Evolutionary conservation across 2,329 filamentous ascomycete species (phyloP), one percentile per base, ranked within the genome.

Genomic region (Chrysoporthe deuterocubensis): DNA sequence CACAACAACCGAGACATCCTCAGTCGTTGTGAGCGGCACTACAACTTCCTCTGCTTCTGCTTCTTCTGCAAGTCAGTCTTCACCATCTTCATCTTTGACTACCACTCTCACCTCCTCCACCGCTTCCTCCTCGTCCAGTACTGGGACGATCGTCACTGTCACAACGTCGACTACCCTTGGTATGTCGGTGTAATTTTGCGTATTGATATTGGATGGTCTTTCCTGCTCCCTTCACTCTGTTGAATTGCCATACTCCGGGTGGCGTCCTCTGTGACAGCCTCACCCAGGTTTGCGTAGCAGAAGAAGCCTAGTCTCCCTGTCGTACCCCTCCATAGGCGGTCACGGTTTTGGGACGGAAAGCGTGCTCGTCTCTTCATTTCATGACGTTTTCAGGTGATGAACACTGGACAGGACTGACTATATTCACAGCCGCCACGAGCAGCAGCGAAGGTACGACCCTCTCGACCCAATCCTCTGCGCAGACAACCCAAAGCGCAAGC

Each of bases 1-100:
- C 44, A 73, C 74, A 59, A 76, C 78, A 66, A 72, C 77, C 67
- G 52, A 64, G 66, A 64, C 64, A 58, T 72, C 71, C 69, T 65
- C 73, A 68, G 71, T 71, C 73, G 69, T 67, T 67, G 37, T 69
- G 62, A 66, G 65, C 43, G 40, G 58, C 58, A 63, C 62, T 43
- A 71, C 68, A 67, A 68, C 67, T 52, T 68, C 71, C 44, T 58
- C 66, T 57, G 44, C 62, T 65, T 69, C 70, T 60, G 66, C 65
- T 62, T 66, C 70, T 67, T 67, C 62, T 67, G 70, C 69, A 68
- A 70, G 68, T 69, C 68, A 69, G 68, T 69, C 58, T 62, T 64
- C 71, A 70, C 68, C 72, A 70, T 65, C 71, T 67, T 69, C 70
- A 69, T 70, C 72, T 69, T 68, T 71, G 46, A 68, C 70, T 64